These are phyloP conservation scores for Colletotrichum tofieldiae DNA, from an alignment of 2,329 filamentous ascomycete genomes.

Conservation along the genomic window DNA sequence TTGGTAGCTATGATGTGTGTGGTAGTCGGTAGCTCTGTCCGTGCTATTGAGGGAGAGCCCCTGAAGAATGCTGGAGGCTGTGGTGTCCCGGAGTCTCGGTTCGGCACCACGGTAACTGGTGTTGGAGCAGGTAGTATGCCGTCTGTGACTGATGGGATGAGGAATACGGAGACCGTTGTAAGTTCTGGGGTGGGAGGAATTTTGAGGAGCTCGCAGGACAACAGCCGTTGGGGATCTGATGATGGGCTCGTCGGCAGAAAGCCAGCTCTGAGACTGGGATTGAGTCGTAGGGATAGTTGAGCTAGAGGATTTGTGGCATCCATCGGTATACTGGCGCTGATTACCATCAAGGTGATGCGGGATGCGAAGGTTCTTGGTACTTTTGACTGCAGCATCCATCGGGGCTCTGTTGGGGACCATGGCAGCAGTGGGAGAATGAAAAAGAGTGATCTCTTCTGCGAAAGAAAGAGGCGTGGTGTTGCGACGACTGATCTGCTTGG, in stretches of 20 bases:
- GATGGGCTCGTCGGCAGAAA: background rate
- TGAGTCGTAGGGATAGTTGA: background rate
- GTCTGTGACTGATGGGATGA: background rate
- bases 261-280: background rate
- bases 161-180: background rate
- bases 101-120: background rate
- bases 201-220: background rate
- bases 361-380: background rate
- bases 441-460: background rate
- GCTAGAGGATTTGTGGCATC: background rate
- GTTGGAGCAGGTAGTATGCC: background rate
- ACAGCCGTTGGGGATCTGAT: background rate
- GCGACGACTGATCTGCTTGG: background rate
- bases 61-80: background rate
- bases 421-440: background rate
- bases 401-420: too few species aligned
- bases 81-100: background rate
- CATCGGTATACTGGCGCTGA: background rate
- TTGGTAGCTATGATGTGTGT: background rate
- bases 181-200: background rate
- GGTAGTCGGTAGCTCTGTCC: background rate
- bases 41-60: background rate
- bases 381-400: background rate
- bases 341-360: background rate
- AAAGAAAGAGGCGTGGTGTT: background rate